Evolutionary conservation across 1,284 basidiomycete species (phyloP), one percentile per base, ranked within the genome.

Genomic region (Trametes pubescens): DNA sequence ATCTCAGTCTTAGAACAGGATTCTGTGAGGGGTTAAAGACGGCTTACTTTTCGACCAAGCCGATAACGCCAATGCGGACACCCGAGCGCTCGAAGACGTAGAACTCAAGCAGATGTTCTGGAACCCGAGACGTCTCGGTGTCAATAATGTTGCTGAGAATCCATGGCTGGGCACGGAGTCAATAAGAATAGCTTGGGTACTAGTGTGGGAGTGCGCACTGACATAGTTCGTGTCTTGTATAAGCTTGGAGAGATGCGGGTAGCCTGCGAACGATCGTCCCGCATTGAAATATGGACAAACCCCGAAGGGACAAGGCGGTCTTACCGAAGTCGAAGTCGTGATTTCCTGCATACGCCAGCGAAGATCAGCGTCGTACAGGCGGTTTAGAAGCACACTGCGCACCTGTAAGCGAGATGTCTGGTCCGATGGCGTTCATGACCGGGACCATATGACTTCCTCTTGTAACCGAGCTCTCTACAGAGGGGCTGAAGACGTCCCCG

Each of bases 371-470:
- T 21, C 18, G 29, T 18, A 35, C 18, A 49, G 29, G 38, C 53
- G 26, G 18, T 10, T 32, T 22, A 37, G 24, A 32, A 35, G 32
- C 14, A 24, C 21, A 9, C 18, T 49, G 34, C 79, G 44, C 37
- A 90, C 90, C 90, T 54, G 88, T 85, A 48, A 91, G 76, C 4
- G 89, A 83, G 43, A 89, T 85, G 74, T 92, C 88, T 43, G 89
- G 84, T n/a, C 79, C 83, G 58, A 93, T 79, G 62, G 82, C 79
- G 68, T 96, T 95, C 79, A 95, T 86, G 21, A 95, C 85, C 2
- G 93, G 93, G 24, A 95, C 93, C 93, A 97, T 93, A 84, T 97
- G 94, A 64, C 91, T 94, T 47, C 95, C 95, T 75, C 95, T 81
- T 4, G 95, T 96, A 24, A 98, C 89, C 9, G 90, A 89, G 70